Base-by-base conservation (phyloP, 129 eudicot species). In the Flaveria trinervia region DNA sequence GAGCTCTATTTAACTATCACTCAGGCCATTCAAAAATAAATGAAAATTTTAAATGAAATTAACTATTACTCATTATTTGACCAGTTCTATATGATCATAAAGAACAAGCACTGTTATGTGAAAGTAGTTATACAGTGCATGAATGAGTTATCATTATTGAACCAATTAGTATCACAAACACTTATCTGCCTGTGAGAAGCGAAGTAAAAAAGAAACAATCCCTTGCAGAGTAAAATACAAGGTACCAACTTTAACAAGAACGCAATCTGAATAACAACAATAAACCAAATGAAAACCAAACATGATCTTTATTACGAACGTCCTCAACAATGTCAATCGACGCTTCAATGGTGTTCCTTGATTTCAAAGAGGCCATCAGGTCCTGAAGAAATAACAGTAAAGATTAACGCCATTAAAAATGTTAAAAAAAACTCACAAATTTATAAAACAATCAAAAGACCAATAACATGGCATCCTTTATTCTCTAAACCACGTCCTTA, bases 291-390 rank as follows among this genome's bases (percentile, higher is more conserved):
- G 41, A 36, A 36, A 56, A 49, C 61, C 12, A 74, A 43, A 17
- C 80, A 80, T n/a, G 57, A 49, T 25, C 23, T 55, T 45, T 17
- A 25, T 74, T 74, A 48, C 14, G n/a, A 57, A 56, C 15, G 46
- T 54, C 76, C 55, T 68, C 33, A 33, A 55, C 60, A 73, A 25
- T 22, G 13, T 73, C 75, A 26, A 59, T 7, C 1, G 0, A 49
- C 7, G 36, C 30, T 48, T 89, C 79, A 92, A 50, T 92, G 97
- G 75, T 92, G 91, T 66, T 82, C 80, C 86, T 89, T 92, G 7
- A 72, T 71, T 84, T 90, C 91, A 80, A 90, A 90, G 30, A 90
- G 89, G 67, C 96, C 96, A 85, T 89, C 92, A 39, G 96, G 91
- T 80, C 95, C 95, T 89, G 91, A 70, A 28, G 56, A 45, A 55